Conservation (phyloP, 331 rosid species). For the Acacia concinna region DNA sequence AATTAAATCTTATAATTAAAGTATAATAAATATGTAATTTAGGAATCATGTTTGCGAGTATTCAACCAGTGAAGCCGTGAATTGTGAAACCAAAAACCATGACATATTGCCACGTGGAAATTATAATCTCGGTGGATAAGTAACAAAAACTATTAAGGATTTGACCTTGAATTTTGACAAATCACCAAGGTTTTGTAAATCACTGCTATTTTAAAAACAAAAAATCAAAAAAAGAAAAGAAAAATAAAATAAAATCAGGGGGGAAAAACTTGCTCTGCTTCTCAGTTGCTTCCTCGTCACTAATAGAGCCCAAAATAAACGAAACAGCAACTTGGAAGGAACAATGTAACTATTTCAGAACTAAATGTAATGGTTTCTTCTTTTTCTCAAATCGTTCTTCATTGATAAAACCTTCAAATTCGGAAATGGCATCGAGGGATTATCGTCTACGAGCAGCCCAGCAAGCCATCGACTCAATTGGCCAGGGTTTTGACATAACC, state of each 20-base stretch:
- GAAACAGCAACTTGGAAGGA: background rate
- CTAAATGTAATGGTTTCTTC: background rate
- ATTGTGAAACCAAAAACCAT: background rate
- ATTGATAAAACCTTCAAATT: background rate
- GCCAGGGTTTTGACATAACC: conserved; percentile 73
- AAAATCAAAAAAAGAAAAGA: too few species aligned
- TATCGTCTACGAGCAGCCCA: conserved; percentile 63
- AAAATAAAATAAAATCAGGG: too few species aligned
- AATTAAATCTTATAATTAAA: too few species aligned
- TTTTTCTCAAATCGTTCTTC: background rate
- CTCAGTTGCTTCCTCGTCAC: conserved; percentile 19
- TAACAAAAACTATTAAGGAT: background rate
- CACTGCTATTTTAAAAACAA: too few species aligned
- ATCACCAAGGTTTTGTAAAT: background rate
- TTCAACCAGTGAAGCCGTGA: background rate
- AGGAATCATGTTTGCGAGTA: background rate
- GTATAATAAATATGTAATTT: too few species aligned
- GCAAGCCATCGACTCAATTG: conserved; percentile 72
- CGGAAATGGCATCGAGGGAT: conserved; percentile 56
- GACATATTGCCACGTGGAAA: background rate
- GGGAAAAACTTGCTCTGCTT: background rate
- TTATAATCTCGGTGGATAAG: background rate
- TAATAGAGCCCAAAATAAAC: background rate
- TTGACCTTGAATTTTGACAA: background rate
- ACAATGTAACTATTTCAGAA: background rate